These are phyloP conservation scores for Aspergillus arachidicola DNA, from an alignment of 2,329 filamentous ascomycete genomes.

Conservation along the genomic window DNA sequence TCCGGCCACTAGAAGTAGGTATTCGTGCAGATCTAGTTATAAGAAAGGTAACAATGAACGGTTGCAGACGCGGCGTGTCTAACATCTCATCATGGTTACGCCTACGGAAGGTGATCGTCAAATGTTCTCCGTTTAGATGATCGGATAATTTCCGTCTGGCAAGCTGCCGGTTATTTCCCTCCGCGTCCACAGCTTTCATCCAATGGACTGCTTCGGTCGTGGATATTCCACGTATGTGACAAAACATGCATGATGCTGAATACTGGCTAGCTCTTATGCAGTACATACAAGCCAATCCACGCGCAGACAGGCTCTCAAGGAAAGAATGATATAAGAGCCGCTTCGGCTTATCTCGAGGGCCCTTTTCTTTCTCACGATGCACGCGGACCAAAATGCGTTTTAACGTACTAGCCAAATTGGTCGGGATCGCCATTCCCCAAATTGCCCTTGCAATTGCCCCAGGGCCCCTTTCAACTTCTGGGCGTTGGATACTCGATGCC, in stretches of 20 bases:
- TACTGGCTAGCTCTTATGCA: neutral
- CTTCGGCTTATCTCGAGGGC: neutral
- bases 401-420: too few species aligned
- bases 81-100: neutral
- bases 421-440: neutral
- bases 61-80: neutral
- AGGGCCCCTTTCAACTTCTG: constrained; percentile 30
- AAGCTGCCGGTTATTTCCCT: neutral
- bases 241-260: neutral
- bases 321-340: neutral
- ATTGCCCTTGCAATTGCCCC: neutral
- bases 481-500: constrained; percentile 45
- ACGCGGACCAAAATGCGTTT: neutral
- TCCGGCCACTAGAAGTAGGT: neutral
- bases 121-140: neutral
- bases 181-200: neutral
- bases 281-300: neutral
- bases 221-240: neutral
- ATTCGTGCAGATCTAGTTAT: neutral
- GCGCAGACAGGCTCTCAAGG: neutral
- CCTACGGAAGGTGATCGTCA: neutral
- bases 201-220: neutral
- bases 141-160: neutral
- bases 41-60: neutral
- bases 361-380: neutral